Conservation (phyloP, 495 filamentous ascomycete genomes). For the Trichoderma parareesei region DNA sequence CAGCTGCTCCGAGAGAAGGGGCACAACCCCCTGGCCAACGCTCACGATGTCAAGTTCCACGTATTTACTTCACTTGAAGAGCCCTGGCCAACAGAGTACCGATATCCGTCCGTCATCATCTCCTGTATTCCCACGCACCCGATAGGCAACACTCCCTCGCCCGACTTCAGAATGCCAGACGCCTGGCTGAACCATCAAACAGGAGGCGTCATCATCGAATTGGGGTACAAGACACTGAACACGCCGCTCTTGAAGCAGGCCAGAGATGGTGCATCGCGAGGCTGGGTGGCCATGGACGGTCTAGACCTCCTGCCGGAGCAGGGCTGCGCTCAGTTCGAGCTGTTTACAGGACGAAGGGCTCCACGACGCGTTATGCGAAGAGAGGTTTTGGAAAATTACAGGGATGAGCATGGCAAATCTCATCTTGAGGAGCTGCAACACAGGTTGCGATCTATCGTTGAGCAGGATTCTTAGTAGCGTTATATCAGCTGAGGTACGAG, state of each 20-base stretch:
- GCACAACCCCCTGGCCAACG: conserved; percentile 9
- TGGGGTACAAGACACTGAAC: conserved; percentile 59
- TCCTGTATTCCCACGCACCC: conserved; percentile 63
- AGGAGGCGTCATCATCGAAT: conserved; percentile 64
- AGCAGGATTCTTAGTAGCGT: conserved; percentile 22
- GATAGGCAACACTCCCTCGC: conserved; percentile 47
- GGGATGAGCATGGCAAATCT: conserved; percentile 26
- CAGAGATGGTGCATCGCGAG: conserved; percentile 48
- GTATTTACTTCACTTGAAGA: conserved; percentile 48
- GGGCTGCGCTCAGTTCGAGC: conserved; percentile 69
- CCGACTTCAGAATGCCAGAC: conserved; percentile 59
- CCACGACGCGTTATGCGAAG: conserved; percentile 60
- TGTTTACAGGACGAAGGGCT: conserved; percentile 65
- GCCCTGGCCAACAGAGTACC: conserved; percentile 53
- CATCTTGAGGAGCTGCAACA: conserved; percentile 23
- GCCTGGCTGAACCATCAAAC: conserved; percentile 62
- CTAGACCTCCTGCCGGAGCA: conserved; percentile 68
- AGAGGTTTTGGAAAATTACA: conserved; percentile 50
- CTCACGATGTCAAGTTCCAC: conserved; percentile 43
- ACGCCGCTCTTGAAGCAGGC: conserved; percentile 60
- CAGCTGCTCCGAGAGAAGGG: conserved; percentile 20
- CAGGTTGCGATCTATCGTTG: conserved; percentile 23
- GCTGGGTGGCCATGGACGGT: conserved; percentile 65
- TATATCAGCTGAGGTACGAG: neutral
- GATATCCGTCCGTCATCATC: conserved; percentile 57